phyloP scores from a whole-genome alignment of 2,329 filamentous ascomycete species.

The Colletotrichum agaves region DNA sequence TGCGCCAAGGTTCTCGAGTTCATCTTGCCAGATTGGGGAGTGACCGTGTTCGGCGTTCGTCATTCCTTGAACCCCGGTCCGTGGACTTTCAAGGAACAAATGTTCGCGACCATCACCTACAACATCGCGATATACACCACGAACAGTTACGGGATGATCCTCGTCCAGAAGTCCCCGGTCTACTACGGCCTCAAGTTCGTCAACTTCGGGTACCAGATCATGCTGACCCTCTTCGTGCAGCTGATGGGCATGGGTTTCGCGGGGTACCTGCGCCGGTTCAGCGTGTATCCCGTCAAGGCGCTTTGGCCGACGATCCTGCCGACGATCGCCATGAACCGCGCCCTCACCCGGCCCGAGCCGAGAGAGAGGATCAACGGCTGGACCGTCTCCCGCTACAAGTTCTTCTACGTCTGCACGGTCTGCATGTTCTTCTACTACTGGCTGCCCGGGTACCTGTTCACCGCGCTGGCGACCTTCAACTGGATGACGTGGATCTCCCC shows the following conservation, averaged over 20 bases:
- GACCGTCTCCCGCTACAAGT: constrained; percentile 55
- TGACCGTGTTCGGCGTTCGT: constrained; percentile 50
- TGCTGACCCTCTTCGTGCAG: constrained; percentile 52
- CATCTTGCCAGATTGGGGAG: constrained; percentile 56
- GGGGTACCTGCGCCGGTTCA: constrained; percentile 51
- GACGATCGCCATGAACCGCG: constrained; percentile 48
- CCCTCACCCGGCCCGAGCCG: constrained; percentile 47
- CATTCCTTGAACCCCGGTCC: constrained; percentile 53
- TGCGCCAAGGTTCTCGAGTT: constrained; percentile 56
- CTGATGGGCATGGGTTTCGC: constrained; percentile 57
- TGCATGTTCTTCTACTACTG: constrained; percentile 59
- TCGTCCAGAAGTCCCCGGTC: constrained; percentile 48
- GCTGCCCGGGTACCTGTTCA: constrained; percentile 59
- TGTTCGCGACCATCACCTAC: constrained; percentile 54
- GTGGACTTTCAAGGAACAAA: constrained; percentile 56
- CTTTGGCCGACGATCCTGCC: constrained; percentile 49
- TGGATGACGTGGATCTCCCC: constrained; percentile 65
- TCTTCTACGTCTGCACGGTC: constrained; percentile 52
- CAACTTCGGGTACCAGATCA: constrained; percentile 52
- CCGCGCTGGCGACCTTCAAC: constrained; percentile 55
- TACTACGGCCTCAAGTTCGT: constrained; percentile 55
- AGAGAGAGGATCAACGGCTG: constrained; percentile 54
- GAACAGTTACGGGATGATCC: constrained; percentile 49
- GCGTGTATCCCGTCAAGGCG: constrained; percentile 48
- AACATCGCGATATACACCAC: constrained; percentile 50